Evolutionary conservation across 2,329 filamentous ascomycete genomes (phyloP).

Genomic region (Rhexocercosporidium sp.): DNA sequence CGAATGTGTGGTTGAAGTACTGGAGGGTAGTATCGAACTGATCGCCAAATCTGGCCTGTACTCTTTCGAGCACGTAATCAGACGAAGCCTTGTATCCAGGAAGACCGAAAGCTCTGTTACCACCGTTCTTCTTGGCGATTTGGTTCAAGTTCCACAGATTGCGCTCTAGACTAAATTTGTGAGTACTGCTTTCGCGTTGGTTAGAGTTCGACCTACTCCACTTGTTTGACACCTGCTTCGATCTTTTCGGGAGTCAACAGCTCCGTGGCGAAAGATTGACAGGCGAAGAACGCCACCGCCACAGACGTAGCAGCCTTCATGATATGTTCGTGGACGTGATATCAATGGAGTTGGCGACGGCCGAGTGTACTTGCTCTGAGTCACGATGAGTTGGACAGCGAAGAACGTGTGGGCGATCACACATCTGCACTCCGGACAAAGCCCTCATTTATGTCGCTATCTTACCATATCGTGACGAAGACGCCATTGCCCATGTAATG

Average conservation of each 20-base stretch:
- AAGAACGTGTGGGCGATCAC: background rate
- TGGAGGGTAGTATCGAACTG: background rate
- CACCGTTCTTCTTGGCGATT: slow-evolving; percentile 10
- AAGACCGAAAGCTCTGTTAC: slow-evolving; percentile 12
- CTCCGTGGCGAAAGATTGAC: background rate
- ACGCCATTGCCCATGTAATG: background rate
- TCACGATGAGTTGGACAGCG: background rate
- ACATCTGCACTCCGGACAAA: background rate
- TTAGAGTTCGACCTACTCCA: background rate
- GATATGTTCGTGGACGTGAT: background rate
- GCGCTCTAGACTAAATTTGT: slow-evolving; percentile 2
- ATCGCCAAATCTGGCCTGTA: slow-evolving; percentile 4
- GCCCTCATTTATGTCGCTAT: background rate
- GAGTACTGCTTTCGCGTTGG: background rate
- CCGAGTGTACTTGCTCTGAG: no score
- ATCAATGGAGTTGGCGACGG: background rate
- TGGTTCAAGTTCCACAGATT: slow-evolving; percentile 12
- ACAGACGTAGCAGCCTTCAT: background rate
- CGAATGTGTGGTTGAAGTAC: slow-evolving; percentile 12
- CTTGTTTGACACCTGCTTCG: background rate
- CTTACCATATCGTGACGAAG: slow-evolving; percentile 4
- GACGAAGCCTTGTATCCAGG: slow-evolving; percentile 12
- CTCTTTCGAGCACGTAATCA: slow-evolving; percentile 10
- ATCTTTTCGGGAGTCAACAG: slow-evolving; percentile 10
- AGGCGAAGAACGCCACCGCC: slow-evolving; percentile 2